Evolutionary conservation across 164 flowering plant genomes (phyloP), one percentile per base, ranked within the genome.

Genomic region (Malania oleifera): DNA sequence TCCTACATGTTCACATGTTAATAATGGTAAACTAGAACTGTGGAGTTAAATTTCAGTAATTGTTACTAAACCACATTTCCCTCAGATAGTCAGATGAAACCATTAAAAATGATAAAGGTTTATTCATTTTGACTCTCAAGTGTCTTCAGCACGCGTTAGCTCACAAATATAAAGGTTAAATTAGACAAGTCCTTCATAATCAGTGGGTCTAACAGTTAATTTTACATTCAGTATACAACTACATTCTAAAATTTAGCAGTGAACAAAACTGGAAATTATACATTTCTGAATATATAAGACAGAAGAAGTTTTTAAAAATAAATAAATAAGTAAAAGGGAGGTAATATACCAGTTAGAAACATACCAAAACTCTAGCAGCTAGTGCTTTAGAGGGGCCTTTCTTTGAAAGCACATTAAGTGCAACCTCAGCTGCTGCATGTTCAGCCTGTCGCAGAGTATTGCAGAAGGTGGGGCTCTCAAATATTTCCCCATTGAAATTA

Each of bases 381-480:
- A 61, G 44, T 39, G 64, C 64, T 52, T 61, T 61, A 61, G 64
- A 61, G 7, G 64, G 64, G 39, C 64, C 64, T 39, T 61, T 51
- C 17, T 40, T 28, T 5, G 64, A 38, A 26, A 61, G 64, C 46
- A 52, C 50, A 40, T 61, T 22, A 27, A 61, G 64, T 26, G 64
- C 64, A 39, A 40, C 57, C 64, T 61, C 64, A 13, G 64, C 64
- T 51, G 64, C 64, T n/a, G 64, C 48, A 52, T 61, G 64, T 18
- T 61, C 64, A 1, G 64, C 64, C 26, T 61, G 64, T 39, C 64
- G 51, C 22, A 61, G 49, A 26, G 64, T 61, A 41, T 7, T 41
- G 49, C 64, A 61, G 34, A 61, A 61, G 28, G 49, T 61, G 27
- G 64, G 64, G 50, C 64, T 52, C 56, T 61, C 64, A 40, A 61